Conservation (phyloP, 306 rosid species). For the peach (Prunus persica) region Prunus_persica_NCBIv2 NC_034016.1:21939001-21939500, state of each 20-base stretch:
- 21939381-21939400: neutral
- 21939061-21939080: constrained; percentile 88
- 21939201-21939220: neutral
- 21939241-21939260: neutral
- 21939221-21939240: neutral
- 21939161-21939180: neutral
- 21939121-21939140: neutral
- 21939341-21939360: neutral
- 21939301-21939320: neutral
- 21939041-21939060: constrained; percentile 92
- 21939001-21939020: constrained; percentile 77
- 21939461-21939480: constrained; percentile 94
- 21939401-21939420: constrained; percentile 4
- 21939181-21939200: neutral
- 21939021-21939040: constrained; percentile 90
- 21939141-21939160: neutral
- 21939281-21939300: neutral
- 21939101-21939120: constrained; percentile 52
- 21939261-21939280: neutral
- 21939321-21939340: neutral
- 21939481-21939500: constrained; percentile 35
- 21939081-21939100: constrained; percentile 79
- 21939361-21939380: neutral
- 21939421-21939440: constrained; percentile 83
- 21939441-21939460: constrained; percentile 88